phyloP scores from a whole-genome alignment of 306 rosid species.

The Cicer judaicum region DNA sequence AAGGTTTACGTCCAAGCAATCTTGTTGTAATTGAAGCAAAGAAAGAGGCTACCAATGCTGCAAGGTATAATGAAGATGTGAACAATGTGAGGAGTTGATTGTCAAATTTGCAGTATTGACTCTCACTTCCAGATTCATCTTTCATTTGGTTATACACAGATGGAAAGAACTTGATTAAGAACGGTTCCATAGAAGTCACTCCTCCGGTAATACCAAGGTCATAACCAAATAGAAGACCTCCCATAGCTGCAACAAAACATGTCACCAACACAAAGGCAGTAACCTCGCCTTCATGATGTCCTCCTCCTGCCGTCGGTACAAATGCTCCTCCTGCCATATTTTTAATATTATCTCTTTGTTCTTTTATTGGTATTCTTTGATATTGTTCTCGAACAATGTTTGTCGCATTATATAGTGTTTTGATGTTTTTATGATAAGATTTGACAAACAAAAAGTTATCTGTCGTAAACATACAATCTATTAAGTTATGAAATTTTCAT shows the following conservation, averaged over 20 bases:
- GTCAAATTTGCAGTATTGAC: no score
- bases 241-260: slow-evolving; percentile 18
- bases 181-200: background rate
- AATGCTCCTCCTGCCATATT: slow-evolving; percentile 2
- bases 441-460: no score
- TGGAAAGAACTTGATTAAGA: no score
- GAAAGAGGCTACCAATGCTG: no score
- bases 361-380: background rate
- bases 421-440: no score
- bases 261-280: background rate
- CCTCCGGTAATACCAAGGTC: slow-evolving; percentile 7
- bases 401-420: background rate
- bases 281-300: background rate
- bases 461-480: background rate
- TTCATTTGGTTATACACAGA: no score
- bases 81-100: background rate
- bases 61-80: slow-evolving; percentile 12
- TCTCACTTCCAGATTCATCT: no score
- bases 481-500: background rate
- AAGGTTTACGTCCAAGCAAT: no score
- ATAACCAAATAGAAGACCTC: slow-evolving; percentile 15
- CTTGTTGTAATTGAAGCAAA: no score
- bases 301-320: background rate
- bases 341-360: background rate
- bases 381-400: background rate